phyloP scores from a whole-genome alignment of 768 basidiomycete genomes.

The Chalciporus sphaerocephalus region DNA sequence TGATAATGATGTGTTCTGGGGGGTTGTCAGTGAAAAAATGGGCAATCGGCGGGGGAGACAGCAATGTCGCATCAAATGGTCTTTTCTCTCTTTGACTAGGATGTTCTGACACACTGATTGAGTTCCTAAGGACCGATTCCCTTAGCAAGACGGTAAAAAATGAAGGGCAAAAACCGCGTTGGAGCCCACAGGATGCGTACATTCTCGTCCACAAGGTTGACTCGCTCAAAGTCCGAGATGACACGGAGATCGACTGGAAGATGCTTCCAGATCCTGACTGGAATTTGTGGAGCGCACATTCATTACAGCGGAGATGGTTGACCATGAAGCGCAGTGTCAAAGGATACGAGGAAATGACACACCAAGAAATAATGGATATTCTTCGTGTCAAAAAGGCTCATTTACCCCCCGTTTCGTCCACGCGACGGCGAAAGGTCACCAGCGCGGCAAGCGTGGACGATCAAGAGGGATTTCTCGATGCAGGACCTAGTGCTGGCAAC shows the following conservation, averaged over 20 bases:
- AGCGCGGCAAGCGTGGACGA: constrained; percentile 50
- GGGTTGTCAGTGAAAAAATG: constrained; percentile 71
- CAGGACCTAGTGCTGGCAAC: constrained; percentile 13
- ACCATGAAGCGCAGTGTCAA: constrained; percentile 76
- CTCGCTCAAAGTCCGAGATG: constrained; percentile 68
- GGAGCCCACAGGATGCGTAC: constrained; percentile 72
- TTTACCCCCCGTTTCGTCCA: constrained; percentile 37
- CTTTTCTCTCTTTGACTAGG: constrained; percentile 5
- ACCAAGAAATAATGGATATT: constrained; percentile 81
- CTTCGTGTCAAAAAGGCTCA: constrained; percentile 70
- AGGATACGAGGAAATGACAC: constrained; percentile 76
- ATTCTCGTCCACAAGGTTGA: constrained; percentile 84
- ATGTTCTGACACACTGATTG: constrained; percentile 1
- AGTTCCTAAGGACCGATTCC: constrained; percentile 60
- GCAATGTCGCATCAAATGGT: constrained; percentile 90
- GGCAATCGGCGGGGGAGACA: constrained; percentile 70
- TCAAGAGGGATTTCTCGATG: constrained; percentile 28
- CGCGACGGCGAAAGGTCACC: constrained; percentile 46
- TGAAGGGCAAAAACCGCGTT: constrained; percentile 64
- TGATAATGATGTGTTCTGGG: constrained; percentile 83
- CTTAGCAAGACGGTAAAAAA: constrained; percentile 70
- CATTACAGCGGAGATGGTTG: constrained; percentile 73
- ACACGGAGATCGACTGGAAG: constrained; percentile 86
- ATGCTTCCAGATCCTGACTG: constrained; percentile 66
- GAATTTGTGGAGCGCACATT: constrained; percentile 83